A percentile compares a stretch with the other conserved stretches of the same genome.
phyloP scores from a whole-genome alignment of 495 filamentous ascomycete genomes.

The Xylaria longipes region DNA sequence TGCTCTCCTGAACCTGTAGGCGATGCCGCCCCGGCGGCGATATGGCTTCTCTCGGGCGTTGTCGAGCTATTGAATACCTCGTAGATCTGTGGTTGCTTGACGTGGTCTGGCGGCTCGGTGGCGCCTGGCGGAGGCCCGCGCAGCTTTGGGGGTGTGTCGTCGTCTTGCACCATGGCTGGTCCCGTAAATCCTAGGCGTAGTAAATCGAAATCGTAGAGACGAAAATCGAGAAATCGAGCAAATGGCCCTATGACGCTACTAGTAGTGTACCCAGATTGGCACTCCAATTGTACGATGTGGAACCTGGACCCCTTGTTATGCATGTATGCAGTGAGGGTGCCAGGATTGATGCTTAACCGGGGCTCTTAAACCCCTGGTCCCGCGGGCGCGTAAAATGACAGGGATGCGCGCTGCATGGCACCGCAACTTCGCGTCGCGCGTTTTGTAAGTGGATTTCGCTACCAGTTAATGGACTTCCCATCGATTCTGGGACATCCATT shows the following conservation, averaged over 20 bases:
- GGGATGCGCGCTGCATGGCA: constrained; percentile 22
- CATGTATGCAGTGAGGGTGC: constrained; percentile 9
- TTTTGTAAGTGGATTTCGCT: constrained; percentile 29
- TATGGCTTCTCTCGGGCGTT: constrained; percentile 36
- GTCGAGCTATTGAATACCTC: constrained; percentile 51
- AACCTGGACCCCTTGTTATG: not conserved
- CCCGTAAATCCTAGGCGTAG: not conserved
- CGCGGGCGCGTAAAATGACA: constrained; percentile 9
- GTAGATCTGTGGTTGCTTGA: constrained; percentile 41
- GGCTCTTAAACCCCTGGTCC: constrained; percentile 23
- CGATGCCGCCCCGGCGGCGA: constrained; percentile 24
- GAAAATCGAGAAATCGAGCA: constrained; percentile 17
- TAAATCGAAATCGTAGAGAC: constrained; percentile 1
- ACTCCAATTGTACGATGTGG: not conserved
- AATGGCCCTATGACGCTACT: constrained; percentile 23
- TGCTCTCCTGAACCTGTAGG: constrained; percentile 1
- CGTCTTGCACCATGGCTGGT: constrained; percentile 39
- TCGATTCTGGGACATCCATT: not conserved
- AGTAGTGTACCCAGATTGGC: not conserved
- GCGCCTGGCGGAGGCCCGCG: constrained; percentile 46
- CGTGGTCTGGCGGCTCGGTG: constrained; percentile 43
- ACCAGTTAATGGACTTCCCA: not conserved
- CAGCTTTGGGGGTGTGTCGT: constrained; percentile 30
- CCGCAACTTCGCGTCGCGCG: constrained; percentile 25
- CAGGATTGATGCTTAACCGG: not conserved